These are phyloP conservation scores for Epichloe sylvatica DNA, from an alignment of 2,329 filamentous ascomycete species.

Conservation along the genomic window DNA sequence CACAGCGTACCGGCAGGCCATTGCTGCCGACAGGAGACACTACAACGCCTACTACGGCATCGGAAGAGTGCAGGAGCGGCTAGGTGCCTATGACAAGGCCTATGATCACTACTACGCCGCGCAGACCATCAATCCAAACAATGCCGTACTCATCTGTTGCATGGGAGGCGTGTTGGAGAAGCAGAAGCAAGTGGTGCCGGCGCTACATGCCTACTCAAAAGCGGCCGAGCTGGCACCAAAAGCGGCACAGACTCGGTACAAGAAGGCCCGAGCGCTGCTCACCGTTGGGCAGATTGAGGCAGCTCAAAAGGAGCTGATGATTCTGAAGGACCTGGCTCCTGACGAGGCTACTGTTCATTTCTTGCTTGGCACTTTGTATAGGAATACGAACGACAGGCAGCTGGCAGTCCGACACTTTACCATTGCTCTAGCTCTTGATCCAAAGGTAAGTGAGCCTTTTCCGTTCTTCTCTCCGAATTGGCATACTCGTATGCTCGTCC, in stretches of 20 bases:
- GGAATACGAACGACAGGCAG: constrained; percentile 55
- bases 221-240: constrained; percentile 71
- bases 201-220: constrained; percentile 66
- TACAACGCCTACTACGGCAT: constrained; percentile 98
- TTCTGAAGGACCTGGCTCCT: constrained; percentile 81
- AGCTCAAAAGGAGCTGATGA: constrained; percentile 68
- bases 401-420: constrained; percentile 89
- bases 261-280: constrained; percentile 79
- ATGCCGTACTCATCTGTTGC: constrained; percentile 82
- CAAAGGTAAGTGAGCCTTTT: constrained; percentile 61
- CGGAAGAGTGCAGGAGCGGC: constrained; percentile 70
- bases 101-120: constrained; percentile 85
- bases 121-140: constrained; percentile 80
- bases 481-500: neutral
- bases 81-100: constrained; percentile 82
- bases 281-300: constrained; percentile 55
- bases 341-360: constrained; percentile 96
- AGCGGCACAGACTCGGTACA: constrained; percentile 75
- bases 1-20: constrained; percentile 70
- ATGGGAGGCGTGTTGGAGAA: constrained; percentile 85
- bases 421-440: constrained; percentile 86
- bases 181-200: constrained; percentile 65
- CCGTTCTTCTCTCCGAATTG: too few relatives aligned
- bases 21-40: constrained; percentile 74
- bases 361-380: constrained; percentile 73